These are phyloP conservation scores for Vicia faba DNA, from an alignment of 306 rosid species.

Conservation along the genomic window DNA sequence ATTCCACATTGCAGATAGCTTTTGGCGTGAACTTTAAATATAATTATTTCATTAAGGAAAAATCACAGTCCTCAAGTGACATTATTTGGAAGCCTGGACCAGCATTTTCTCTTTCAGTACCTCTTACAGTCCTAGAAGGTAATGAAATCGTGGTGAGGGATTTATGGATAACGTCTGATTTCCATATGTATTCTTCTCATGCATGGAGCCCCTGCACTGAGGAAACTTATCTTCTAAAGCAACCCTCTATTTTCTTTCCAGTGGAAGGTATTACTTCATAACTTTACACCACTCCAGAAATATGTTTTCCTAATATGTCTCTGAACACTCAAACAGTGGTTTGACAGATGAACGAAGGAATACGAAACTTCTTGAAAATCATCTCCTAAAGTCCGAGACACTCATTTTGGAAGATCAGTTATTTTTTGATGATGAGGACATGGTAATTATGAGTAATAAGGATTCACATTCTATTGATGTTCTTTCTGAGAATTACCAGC, in stretches of 20 bases:
- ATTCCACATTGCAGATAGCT: constrained; percentile 59
- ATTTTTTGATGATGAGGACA: constrained; percentile 45
- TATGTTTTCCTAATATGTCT: constrained; percentile 57
- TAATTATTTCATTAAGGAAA: constrained; percentile 77
- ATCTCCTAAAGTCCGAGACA: constrained; percentile 44
- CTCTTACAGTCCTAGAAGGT: constrained; percentile 47
- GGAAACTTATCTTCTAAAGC: constrained; percentile 63
- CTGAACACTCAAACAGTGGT: constrained; percentile 99
- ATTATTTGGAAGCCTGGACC: constrained; percentile 94
- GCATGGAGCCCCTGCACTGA: constrained; percentile 60
- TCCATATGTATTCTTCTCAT: constrained; percentile 46
- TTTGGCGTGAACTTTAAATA: constrained; percentile 76
- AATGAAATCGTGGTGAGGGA: constrained; percentile 66
- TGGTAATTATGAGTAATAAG: constrained; percentile 29
- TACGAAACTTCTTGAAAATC: constrained; percentile 49
- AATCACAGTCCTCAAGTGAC: constrained; percentile 55
- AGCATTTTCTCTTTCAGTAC: constrained; percentile 77
- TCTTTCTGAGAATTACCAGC: constrained; percentile 59
- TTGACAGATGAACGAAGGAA: constrained; percentile 84
- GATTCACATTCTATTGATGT: constrained; percentile 44
- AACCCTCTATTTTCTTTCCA: constrained; percentile 47
- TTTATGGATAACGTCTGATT: constrained; percentile 71
- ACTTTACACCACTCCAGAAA: constrained; percentile 36
- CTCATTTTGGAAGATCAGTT: constrained; percentile 46
- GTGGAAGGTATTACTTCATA: constrained; percentile 65